Conservation (phyloP, 23 red algal species). For the Agarophyton chilense region DNA sequence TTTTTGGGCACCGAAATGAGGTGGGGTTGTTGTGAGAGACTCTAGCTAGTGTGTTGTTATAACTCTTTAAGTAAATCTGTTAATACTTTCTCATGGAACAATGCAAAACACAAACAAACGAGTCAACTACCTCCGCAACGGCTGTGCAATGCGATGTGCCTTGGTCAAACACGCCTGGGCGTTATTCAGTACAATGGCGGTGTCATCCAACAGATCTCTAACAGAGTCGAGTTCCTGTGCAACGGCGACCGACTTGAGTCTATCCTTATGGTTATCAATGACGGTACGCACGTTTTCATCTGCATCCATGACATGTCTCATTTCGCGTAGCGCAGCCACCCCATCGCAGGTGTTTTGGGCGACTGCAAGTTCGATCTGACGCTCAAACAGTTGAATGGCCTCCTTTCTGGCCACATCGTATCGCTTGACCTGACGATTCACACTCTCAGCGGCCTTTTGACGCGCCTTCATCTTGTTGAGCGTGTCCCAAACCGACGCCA, state of each 20-base stretch:
- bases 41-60: too few relatives aligned
- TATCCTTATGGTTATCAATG: slow-evolving; percentile 30
- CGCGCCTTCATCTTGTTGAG: slow-evolving; percentile 41
- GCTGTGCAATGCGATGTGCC: not conserved
- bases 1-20: too few relatives aligned
- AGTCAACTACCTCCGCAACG: not conserved
- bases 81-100: too few relatives aligned
- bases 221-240: not conserved
- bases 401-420: slow-evolving; percentile 1
- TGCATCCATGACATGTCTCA: not conserved
- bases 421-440: not conserved
- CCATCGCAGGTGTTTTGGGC: not conserved
- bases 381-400: not conserved
- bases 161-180: not conserved
- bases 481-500: slow-evolving; percentile 46
- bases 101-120: not conserved
- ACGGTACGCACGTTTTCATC: slow-evolving; percentile 35
- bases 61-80: not conserved
- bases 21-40: too few relatives aligned
- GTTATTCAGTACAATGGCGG: not conserved
- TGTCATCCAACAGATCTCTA: not conserved
- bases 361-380: not conserved
- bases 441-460: slow-evolving; percentile 9
- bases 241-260: not conserved
- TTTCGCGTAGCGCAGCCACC: not conserved